Percentiles rank a stretch among this genome's conserved stretches.
These are phyloP conservation scores for Xylaria castorea DNA, from an alignment of 495 filamentous ascomycete species.

Conservation along the genomic window DNA sequence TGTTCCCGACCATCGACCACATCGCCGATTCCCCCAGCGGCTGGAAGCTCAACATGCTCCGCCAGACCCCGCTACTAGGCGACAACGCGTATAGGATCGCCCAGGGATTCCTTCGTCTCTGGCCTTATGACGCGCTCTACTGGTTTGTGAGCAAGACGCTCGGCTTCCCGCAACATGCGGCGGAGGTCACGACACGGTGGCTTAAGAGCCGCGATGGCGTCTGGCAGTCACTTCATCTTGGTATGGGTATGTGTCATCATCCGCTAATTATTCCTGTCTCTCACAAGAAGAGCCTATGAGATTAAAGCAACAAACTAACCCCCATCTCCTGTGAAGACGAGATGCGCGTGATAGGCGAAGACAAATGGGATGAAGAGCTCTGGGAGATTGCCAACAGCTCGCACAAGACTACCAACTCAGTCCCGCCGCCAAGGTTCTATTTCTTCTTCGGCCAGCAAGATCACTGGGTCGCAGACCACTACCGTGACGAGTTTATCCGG, in stretches of 20 bases:
- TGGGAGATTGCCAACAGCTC: conserved; percentile 69
- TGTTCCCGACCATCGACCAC: conserved; percentile 82
- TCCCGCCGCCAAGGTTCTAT: conserved; percentile 62
- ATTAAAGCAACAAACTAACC: conserved; percentile 8
- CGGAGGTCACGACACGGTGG: conserved; percentile 67
- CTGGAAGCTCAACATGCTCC: conserved; percentile 59
- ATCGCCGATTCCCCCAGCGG: conserved; percentile 72
- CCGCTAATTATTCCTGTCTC: too few relatives aligned
- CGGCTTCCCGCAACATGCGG: conserved; percentile 62
- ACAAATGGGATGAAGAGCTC: conserved; percentile 79
- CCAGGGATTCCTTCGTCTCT: conserved; percentile 51
- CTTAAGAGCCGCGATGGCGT: conserved; percentile 68
- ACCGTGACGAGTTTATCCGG: conserved; percentile 76
- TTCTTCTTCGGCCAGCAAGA: conserved; percentile 83
- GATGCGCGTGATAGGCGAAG: conserved; percentile 74
- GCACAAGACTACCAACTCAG: conserved; percentile 33
- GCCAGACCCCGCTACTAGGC: conserved; percentile 61
- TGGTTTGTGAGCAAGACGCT: conserved; percentile 56
- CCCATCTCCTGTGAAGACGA: conserved; percentile 57
- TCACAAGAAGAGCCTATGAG: background rate
- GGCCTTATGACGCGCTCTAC: conserved; percentile 53
- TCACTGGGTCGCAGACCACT: conserved; percentile 81
- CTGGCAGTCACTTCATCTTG: conserved; percentile 69
- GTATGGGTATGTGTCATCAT: conserved; percentile 32
- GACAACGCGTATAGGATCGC: conserved; percentile 60